Base-by-base conservation (phyloP, 768 basidiomycete species). In the Suillus lakei region DNA sequence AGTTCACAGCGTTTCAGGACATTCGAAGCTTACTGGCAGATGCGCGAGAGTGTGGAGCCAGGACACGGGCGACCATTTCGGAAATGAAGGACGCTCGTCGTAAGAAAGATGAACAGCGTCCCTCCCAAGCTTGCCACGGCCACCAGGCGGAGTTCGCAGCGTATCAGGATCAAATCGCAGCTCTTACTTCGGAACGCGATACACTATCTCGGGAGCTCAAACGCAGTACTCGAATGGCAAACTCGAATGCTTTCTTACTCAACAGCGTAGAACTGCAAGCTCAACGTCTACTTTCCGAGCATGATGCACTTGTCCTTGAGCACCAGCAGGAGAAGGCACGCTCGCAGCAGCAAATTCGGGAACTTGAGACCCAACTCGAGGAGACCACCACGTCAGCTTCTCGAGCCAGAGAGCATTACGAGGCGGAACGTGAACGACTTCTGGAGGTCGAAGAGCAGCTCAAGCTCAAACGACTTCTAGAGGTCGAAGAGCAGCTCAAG, bases 181-280 rank as follows among this genome's bases (percentile, higher is more conserved):
- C 21, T 21, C 53, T 54, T 28, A 54, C 53, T 32, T 54, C 53
- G 30, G 53, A 54, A 32, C 30, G 53, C 21, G 53, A 54, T 54
- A 54, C 21, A 5, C 53, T 54, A 10, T 32, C 53, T 54, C 53
- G 53, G 21, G 18, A 54, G 53, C 53, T 54, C 30, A 32, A 32
- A 30, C 53, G 53, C 5, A 54, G 53, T 13, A 54, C 53, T 32
- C 53, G 53, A n/a, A 54, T 32, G 53, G 53, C 30, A 12, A 12
- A 32, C 53, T 54, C 53, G 18, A 54, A 54, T 54, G 53, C 53
- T 21, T 21, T 21, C 53, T 21, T 54, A 21, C 53, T 54, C 30
- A 32, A 21, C 10, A 54, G 30, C 21, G 18, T 54, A 12, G 53
- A 54, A 6, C 12, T 54, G 30, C 30, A 54, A 13, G 53, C 53